Conservation (phyloP, 2,329 filamentous ascomycete genomes). For the Dactylellina leptospora region DNA sequence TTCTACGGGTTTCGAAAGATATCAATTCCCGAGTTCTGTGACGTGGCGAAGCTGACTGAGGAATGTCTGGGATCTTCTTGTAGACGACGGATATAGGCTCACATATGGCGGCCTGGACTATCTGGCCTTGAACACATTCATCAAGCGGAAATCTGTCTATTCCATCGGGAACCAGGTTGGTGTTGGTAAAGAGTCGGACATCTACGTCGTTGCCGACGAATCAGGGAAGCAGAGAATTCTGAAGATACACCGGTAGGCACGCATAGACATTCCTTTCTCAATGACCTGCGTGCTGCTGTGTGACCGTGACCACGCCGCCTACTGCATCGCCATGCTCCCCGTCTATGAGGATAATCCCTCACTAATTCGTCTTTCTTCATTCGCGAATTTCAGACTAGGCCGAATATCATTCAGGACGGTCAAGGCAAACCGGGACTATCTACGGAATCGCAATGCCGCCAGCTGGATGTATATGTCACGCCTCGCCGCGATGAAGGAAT, state of each 20-base stretch:
- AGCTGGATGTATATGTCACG: conserved; percentile 99
- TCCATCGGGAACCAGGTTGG: conserved; percentile 94
- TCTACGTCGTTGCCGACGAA: conserved; percentile 87
- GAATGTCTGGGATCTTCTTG: conserved; percentile 21
- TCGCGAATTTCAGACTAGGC: conserved; percentile 67
- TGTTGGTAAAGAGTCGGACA: conserved; percentile 97
- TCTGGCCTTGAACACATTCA: conserved; percentile 89
- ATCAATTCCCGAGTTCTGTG: conserved; percentile 18
- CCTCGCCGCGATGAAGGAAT: conserved; percentile 92
- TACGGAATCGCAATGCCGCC: conserved; percentile 78
- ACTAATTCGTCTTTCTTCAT: background rate
- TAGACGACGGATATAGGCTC: conserved; percentile 90
- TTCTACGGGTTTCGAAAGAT: conserved; percentile 8
- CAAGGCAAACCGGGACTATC: conserved; percentile 94
- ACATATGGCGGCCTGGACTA: conserved; percentile 98
- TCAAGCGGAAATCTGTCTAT: conserved; percentile 81
- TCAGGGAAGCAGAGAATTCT: conserved; percentile 80
- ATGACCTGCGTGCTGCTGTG: conserved; percentile 33
- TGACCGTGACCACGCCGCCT: background rate
- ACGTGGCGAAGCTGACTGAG: conserved; percentile 37
- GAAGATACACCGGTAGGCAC: conserved; percentile 80
- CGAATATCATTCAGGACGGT: conserved; percentile 97
- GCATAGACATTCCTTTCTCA: conserved; percentile 41
- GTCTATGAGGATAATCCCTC: background rate
- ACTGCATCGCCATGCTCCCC: background rate